Evolutionary conservation across 2,329 filamentous ascomycete species (phyloP), one percentile per base, ranked within the genome.

Genomic region (Microdochium paspali): DNA sequence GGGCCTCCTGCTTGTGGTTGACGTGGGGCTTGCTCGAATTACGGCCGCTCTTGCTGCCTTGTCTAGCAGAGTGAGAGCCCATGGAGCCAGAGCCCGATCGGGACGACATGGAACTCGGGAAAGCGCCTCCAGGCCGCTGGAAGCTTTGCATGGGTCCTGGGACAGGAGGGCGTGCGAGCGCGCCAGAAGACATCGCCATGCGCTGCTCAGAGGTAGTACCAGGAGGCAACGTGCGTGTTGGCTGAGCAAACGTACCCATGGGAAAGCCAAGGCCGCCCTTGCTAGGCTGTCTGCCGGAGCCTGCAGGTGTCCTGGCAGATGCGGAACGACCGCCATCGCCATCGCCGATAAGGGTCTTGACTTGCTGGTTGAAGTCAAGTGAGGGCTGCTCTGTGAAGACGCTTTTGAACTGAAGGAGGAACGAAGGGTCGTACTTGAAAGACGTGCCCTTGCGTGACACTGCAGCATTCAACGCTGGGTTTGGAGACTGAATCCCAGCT

Each of bases 361-460:
- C 83, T 61, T 93, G 90, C 54, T 84, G 77, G 61, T 94, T 87
- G 80, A 95, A 98, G 61, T 97, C 91, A 40, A 90, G 68, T 1
- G 90, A 95, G 13, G 93, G 93, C 70, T 96, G 94, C 73, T 98
- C 93, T 53, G 89, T 94, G 71, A 96, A 98, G 20, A 95, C 89
- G 58, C 80, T 80, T 70, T 96, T 88, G 76, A 98, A 98, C 63
- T 98, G 93, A 25, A 98, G 76, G 69, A 98, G 73, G 74, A 98
- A 98, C 58, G 85, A 84, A 59, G 90, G 87, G 69, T 97, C 90
- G 67, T 98, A 98, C 66, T 94, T 90, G 73, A 94, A 95, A 39
- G 82, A 84, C 65, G 82, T 85, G 51, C 81, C 82, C 71, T 90
- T 91, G 66, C 85, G 87, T 28, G 80, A 76, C 24, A 88, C 85